Percentiles rank a stretch among this genome's conserved stretches.
Conservation (phyloP, 441 rosid species). For the Eruca vesicaria region DNA sequence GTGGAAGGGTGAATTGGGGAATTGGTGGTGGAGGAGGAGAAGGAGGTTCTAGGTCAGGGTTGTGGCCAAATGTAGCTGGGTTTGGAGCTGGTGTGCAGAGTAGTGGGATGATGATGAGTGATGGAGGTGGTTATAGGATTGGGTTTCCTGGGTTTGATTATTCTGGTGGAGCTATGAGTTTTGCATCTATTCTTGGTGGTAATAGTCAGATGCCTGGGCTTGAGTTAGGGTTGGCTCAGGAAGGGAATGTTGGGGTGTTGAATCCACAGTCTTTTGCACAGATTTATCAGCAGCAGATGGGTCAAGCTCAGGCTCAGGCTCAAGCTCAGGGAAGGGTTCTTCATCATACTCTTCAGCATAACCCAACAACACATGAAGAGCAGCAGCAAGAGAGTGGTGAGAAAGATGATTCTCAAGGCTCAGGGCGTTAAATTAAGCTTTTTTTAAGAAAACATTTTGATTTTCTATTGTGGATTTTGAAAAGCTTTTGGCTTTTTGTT, state of each 20-base stretch:
- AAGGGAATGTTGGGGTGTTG: conserved; percentile 83
- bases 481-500: conserved; percentile 42
- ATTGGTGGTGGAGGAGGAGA: conserved; percentile 41
- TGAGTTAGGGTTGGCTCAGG: conserved; percentile 92
- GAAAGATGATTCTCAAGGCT: conserved; percentile 82
- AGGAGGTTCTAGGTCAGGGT: conserved; percentile 63
- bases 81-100: conserved; percentile 53
- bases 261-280: conserved; percentile 71
- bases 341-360: conserved; percentile 51
- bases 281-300: conserved; percentile 96
- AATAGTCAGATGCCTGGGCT: conserved; percentile 78
- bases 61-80: conserved; percentile 76
- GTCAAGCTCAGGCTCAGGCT: conserved; percentile 41
- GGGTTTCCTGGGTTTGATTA: conserved; percentile 82
- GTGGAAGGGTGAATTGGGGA: conserved; percentile 67
- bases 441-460: background rate
- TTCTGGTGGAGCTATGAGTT: conserved; percentile 71
- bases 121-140: conserved; percentile 61
- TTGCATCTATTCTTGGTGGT: conserved; percentile 64
- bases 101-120: conserved; percentile 52
- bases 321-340: conserved; percentile 58
- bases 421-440: conserved; percentile 46
- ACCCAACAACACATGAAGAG: conserved; percentile 39
- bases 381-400: conserved; percentile 54
- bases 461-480: conserved; percentile 24